Base-by-base conservation (phyloP, 2,329 filamentous ascomycete genomes). In the Scedosporium minutisporum region DNA sequence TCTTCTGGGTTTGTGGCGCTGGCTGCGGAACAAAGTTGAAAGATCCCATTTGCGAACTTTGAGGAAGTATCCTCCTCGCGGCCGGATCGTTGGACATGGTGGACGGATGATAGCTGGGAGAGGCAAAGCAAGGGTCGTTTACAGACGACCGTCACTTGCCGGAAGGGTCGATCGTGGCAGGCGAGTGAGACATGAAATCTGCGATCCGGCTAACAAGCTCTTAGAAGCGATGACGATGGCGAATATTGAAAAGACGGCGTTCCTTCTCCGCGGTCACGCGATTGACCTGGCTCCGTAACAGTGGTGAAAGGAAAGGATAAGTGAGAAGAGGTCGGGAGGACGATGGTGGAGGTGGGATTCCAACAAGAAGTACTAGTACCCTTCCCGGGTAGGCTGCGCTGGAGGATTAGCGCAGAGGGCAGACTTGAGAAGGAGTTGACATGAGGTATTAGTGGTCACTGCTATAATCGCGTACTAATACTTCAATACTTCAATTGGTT, bases 1-100 rank as follows among this genome's bases (percentile, higher is more conserved):
- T 71, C 77, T 84, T 69, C 77, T 82, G 77, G 61, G 76, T 62
- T 44, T 76, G 76, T 53, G 75, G 74, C 63, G 72, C 80, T 60
- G 80, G 76, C 65, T 80, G 80, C 68, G 89, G 87, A 74, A 87
- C 85, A 77, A 93, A 93, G 55, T 87, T 84, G 75, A 91, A 93
- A 69, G 83, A 86, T 73, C 87, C 87, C 85, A 92, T 87, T 71
- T 86, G 84, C 57, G 82, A 80, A 71, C 80, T 87, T 72, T 89
- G 87, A 42, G 86, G 86, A 72, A 89, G 75, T 67, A 88, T 78
- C 71, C 82, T 83, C 70, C 86, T 81, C 68, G 81, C 80, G 63
- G 81, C 78, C 65, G 82, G 80, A 73, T 89, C 86, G 75, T 82
- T 81, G 68, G 85, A 82, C 86, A 89, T 88, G 70, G 67, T 70